Conservation (phyloP, 352 stramenopile species). For the Globisporangium yorkense region DNA sequence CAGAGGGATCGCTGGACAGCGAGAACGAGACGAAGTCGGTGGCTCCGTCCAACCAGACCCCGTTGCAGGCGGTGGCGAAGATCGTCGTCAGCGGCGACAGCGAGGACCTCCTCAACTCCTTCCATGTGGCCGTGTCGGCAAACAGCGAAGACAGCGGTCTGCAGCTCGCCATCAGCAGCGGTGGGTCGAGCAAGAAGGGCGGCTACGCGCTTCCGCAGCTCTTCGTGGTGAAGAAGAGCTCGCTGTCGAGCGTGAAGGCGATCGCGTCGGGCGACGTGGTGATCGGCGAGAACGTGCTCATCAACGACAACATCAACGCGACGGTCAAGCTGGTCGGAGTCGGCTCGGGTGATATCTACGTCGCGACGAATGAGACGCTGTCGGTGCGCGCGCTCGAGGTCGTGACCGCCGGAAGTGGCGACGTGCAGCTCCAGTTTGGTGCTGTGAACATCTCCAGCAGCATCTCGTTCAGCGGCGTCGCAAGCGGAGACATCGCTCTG, state of each 20-base stretch:
- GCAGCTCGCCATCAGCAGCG: background rate
- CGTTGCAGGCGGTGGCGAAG: conserved; percentile 21
- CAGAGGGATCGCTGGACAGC: conserved; percentile 9
- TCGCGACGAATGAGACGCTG: conserved; percentile 2
- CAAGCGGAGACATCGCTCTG: conserved; percentile 2
- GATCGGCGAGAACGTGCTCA: conserved; percentile 5
- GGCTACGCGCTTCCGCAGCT: conserved; percentile 4
- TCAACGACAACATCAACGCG: background rate
- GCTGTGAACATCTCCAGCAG: background rate
- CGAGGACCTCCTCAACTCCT: background rate
- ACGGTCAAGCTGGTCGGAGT: conserved; percentile 2
- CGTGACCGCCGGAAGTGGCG: background rate
- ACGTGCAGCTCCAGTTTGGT: conserved; percentile 3
- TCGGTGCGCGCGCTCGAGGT: background rate
- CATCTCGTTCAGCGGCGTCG: background rate
- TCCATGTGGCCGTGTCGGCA: conserved; percentile 5
- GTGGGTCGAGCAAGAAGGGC: background rate
- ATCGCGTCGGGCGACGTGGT: conserved; percentile 4
- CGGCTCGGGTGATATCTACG: conserved; percentile 9
- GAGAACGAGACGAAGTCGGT: conserved; percentile 1
- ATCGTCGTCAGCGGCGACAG: conserved; percentile 20
- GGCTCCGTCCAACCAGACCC: background rate
- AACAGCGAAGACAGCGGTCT: background rate
- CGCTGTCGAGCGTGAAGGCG: background rate
- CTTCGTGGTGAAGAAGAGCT: conserved; percentile 4